phyloP scores from a whole-genome alignment of 2,329 filamentous ascomycete genomes.

The Xylaria sp. region DNA sequence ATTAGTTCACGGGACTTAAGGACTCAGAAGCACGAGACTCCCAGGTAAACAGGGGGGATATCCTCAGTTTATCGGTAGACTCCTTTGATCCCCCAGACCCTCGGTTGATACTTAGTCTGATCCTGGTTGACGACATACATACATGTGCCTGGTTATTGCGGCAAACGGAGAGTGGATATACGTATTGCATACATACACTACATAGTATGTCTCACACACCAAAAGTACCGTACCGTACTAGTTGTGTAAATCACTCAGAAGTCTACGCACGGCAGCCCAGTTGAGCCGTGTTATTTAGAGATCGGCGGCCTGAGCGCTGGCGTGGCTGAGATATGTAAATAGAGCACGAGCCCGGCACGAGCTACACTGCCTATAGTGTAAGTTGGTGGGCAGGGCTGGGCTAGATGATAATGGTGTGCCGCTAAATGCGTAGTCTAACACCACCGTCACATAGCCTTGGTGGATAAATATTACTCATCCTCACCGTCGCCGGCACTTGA shows the following conservation, averaged over 20 bases:
- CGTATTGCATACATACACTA: not conserved
- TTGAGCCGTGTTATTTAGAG: not conserved
- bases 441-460: not conserved
- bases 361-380: not conserved
- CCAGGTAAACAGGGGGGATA: no score
- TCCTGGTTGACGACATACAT: not conserved
- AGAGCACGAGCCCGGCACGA: not conserved
- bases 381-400: conserved; percentile 18
- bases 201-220: not conserved
- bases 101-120: not conserved
- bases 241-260: not conserved
- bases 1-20: no score
- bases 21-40: no score
- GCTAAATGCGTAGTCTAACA: not conserved
- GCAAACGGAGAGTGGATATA: not conserved
- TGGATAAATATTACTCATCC: conserved; percentile 19
- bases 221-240: not conserved
- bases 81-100: not conserved
- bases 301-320: conserved; percentile 10
- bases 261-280: not conserved
- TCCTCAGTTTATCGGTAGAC: no score
- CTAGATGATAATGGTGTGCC: conserved; percentile 5
- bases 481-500: conserved; percentile 5
- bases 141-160: not conserved
- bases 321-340: conserved; percentile 9